Percentiles rank a stretch among this genome's conserved stretches.
Conservation (phyloP, 2,329 filamentous ascomycete genomes). For the Neospermospora avenae region DNA sequence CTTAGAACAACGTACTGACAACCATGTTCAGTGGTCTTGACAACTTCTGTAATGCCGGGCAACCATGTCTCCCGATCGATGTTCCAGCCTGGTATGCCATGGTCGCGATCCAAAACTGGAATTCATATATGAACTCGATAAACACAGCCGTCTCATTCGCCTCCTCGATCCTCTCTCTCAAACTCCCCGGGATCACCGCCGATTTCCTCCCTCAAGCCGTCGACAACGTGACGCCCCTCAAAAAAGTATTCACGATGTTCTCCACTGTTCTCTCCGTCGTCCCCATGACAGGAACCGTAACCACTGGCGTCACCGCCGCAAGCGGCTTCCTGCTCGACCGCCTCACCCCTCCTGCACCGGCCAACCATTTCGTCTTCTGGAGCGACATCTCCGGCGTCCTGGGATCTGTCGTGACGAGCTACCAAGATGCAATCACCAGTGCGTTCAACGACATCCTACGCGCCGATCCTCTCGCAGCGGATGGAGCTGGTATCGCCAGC, state of each 20-base stretch:
- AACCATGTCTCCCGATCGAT: conserved; percentile 18
- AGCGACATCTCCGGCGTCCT: conserved; percentile 4
- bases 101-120: conserved; percentile 20
- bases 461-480: not conserved
- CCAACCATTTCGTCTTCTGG: conserved; percentile 14
- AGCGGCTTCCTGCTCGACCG: conserved; percentile 1
- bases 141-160: conserved; percentile 19
- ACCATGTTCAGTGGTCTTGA: conserved; percentile 14
- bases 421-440: conserved; percentile 9
- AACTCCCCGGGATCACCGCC: conserved; percentile 7
- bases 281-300: conserved; percentile 13
- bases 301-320: not conserved
- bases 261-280: conserved; percentile 6
- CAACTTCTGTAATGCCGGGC: conserved; percentile 18
- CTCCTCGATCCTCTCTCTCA: conserved; percentile 4
- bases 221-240: conserved; percentile 15
- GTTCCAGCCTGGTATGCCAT: conserved; percentile 19
- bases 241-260: conserved; percentile 1
- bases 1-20: not conserved
- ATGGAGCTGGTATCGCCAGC: conserved; percentile 2
- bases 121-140: conserved; percentile 20
- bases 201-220: conserved; percentile 14
- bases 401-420: not conserved
- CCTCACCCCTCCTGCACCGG: conserved; percentile 1
- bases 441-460: conserved; percentile 6